Evolutionary conservation across 2,329 filamentous ascomycete genomes (phyloP).

Genomic region (Botrytis elliptica): DNA sequence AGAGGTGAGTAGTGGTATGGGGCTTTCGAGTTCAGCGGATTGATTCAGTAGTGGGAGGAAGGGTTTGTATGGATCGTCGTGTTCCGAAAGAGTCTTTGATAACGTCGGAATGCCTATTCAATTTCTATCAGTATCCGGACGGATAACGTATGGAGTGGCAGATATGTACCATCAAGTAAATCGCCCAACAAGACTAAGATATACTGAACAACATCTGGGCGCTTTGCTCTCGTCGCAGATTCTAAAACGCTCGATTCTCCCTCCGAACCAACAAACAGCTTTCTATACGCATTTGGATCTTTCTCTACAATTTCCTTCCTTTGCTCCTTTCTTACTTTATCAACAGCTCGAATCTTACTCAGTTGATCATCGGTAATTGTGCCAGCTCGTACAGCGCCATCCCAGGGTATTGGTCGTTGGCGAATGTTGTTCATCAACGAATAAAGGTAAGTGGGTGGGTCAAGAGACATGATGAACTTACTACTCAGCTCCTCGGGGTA

Average conservation of each 20-base stretch:
- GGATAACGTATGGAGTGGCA: neutral
- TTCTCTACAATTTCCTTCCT: slow-evolving; percentile 77
- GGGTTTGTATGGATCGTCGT: slow-evolving; percentile 75
- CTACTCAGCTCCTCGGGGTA: slow-evolving; percentile 21
- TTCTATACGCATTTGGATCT: slow-evolving; percentile 76
- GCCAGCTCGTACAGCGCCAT: slow-evolving; percentile 88
- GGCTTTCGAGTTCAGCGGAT: slow-evolving; percentile 64
- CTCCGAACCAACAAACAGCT: slow-evolving; percentile 74
- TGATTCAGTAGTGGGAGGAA: slow-evolving; percentile 80
- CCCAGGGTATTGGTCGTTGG: slow-evolving; percentile 93
- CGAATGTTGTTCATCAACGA: slow-evolving; percentile 97
- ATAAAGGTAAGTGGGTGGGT: slow-evolving; percentile 82
- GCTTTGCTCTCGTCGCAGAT: slow-evolving; percentile 66
- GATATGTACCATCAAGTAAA: slow-evolving; percentile 70
- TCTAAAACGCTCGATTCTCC: slow-evolving; percentile 74
- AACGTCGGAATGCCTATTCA: slow-evolving; percentile 72
- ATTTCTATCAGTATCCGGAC: slow-evolving; percentile 16
- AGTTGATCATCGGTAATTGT: slow-evolving; percentile 93
- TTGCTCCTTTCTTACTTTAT: slow-evolving; percentile 92
- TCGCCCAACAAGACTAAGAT: slow-evolving; percentile 87
- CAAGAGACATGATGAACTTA: slow-evolving; percentile 70
- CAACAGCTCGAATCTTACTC: slow-evolving; percentile 92
- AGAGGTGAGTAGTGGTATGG: slow-evolving; percentile 85
- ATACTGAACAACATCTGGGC: slow-evolving; percentile 90
- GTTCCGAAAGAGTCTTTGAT: slow-evolving; percentile 71